Evolutionary conservation across 306 rosid species (phyloP), one percentile per base, ranked within the genome.

Genomic region (Vigna radiata): DNA sequence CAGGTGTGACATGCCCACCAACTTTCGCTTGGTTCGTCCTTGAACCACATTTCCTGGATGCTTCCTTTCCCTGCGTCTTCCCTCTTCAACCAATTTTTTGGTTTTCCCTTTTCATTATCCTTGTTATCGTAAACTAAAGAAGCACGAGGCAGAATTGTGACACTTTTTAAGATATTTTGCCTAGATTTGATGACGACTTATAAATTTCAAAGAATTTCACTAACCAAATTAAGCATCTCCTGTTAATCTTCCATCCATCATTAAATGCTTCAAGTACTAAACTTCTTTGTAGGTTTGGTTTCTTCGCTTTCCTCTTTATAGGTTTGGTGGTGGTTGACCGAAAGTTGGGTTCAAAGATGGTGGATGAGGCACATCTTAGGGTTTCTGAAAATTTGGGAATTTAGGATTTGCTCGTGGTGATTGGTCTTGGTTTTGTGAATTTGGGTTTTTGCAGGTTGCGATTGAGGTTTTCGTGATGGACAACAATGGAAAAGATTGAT

Each of bases 91-190:
- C 8, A 47, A 48, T 54, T 54, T 52, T 61, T 49, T 52, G 31
- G 2, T 21, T 44, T 39, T 25, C 31, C 0, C 59, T 14, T 62
- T 39, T 52, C 52, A 71, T 71, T 77, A 79, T 71, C 75, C 67
- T 72, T 49, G 64, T 17, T 74, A 60, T 18, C 55, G 76, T 55
- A n/a, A 79, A 61, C 41, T 46, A 76, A 85, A 76, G 77, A 19
- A 81, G 86, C 91, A 88, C 87, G 88, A 85, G 90, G 93, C 89
- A 80, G 84, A 80, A 81, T 82, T 82, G 60, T 63, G 83, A 87
- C 89, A 78, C 73, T 86, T 88, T 84, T 87, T 63, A 88, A 95
- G 87, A 86, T 89, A 80, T 84, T 65, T 84, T 83, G 68, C 84
- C 89, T 90, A 82, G 91, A 89, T 87, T 86, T 84, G 87, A 65